Conservation (phyloP, 331 rosid species). For the Prunus yedoensis region DNA sequence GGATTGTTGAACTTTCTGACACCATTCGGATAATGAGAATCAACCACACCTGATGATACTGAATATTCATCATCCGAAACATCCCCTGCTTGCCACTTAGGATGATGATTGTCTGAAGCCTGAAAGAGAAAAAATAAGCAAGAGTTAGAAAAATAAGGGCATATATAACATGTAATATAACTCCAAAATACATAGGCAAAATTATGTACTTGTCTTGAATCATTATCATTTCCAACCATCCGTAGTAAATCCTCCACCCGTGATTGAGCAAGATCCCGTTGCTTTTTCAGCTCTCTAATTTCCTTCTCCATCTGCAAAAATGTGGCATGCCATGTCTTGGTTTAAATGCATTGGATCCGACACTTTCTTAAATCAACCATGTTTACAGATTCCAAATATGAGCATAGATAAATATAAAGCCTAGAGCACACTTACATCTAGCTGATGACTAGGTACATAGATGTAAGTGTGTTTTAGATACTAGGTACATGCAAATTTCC, state of each 20-base stretch:
- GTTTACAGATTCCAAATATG: not conserved
- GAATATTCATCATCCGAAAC: conserved; percentile 22
- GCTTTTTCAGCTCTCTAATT: conserved; percentile 78
- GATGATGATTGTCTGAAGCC: conserved; percentile 39
- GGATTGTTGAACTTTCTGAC: conserved; percentile 10
- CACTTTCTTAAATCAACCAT: not conserved
- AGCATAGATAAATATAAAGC: not conserved
- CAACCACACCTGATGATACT: too few species aligned
- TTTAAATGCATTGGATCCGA: conserved; percentile 12
- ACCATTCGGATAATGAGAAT: conserved; percentile 23
- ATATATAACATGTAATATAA: conserved; percentile 21
- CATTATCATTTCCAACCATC: conserved; percentile 63
- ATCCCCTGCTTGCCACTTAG: conserved; percentile 44
- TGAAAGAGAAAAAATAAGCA: conserved; percentile 24
- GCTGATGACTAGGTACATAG: too few species aligned
- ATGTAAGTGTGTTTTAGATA: not conserved
- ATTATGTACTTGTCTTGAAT: conserved; percentile 56
- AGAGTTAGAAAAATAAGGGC: conserved; percentile 7
- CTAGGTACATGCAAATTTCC: not conserved
- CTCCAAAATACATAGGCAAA: conserved; percentile 10
- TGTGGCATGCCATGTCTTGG: not conserved
- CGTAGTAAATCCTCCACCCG: conserved; percentile 77
- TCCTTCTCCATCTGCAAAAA: conserved; percentile 86
- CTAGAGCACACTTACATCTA: conserved; percentile 2
- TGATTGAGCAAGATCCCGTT: conserved; percentile 91